Evolutionary conservation across 2,329 filamentous ascomycete species (phyloP).

Genomic region (Xylaria sp.): DNA sequence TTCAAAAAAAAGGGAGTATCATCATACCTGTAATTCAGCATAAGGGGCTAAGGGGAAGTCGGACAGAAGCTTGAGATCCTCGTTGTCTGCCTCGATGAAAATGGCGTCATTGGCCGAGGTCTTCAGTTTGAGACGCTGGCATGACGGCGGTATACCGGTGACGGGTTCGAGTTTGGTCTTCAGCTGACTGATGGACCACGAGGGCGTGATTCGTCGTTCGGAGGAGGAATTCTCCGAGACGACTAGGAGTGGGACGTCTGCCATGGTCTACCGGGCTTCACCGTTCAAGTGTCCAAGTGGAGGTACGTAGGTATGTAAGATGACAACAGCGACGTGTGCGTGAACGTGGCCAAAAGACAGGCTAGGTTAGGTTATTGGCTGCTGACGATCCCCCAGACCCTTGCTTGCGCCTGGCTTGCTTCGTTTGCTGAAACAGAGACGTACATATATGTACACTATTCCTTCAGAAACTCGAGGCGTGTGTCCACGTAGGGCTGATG

Average conservation of each 20-base stretch:
- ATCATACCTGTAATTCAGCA: constrained; percentile 82
- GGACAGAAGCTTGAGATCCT: constrained; percentile 74
- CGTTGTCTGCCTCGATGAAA: constrained; percentile 74
- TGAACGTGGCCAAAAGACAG: constrained; percentile 27
- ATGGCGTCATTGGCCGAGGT: constrained; percentile 69
- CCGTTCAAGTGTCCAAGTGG: constrained; percentile 1
- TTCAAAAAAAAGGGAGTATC: constrained; percentile 50
- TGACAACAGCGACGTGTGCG: constrained; percentile 30
- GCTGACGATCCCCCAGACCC: constrained; percentile 16
- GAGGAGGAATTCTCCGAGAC: constrained; percentile 80
- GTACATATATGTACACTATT: neutral
- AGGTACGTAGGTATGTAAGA: constrained; percentile 25
- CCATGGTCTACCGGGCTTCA: constrained; percentile 57
- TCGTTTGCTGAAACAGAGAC: constrained; percentile 26
- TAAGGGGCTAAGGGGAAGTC: constrained; percentile 76
- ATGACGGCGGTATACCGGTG: constrained; percentile 86
- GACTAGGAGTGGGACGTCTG: constrained; percentile 80
- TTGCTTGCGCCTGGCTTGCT: constrained; percentile 22
- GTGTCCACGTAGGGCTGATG: constrained; percentile 37
- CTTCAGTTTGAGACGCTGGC: constrained; percentile 80
- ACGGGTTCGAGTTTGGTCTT: constrained; percentile 91
- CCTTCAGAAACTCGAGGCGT: constrained; percentile 21
- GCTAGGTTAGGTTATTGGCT: constrained; percentile 1
- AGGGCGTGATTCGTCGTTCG: constrained; percentile 90
- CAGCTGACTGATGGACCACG: constrained; percentile 87